Evolutionary conservation across 1,139 yeast genomes (phyloP).

Genomic region (Magnusiomyces paraingens): DNA sequence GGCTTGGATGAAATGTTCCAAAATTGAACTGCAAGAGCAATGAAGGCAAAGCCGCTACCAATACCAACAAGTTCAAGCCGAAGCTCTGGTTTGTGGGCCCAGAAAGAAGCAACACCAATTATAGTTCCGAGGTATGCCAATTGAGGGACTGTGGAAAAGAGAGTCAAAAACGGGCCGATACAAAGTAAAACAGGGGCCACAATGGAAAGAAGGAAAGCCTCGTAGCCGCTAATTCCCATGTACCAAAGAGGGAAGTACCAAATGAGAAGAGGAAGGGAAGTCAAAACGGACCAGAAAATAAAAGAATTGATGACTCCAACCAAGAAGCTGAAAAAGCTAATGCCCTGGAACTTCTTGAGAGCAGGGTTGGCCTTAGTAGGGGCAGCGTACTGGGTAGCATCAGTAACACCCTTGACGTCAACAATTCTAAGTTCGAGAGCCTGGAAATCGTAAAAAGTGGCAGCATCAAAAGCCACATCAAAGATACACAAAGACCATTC

Average conservation of each 20-base stretch:
- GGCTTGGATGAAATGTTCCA: conserved; percentile 42
- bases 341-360: conserved; percentile 25
- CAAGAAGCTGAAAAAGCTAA: conserved; percentile 25
- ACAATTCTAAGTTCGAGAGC: conserved; percentile 46
- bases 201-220: conserved; percentile 57
- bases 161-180: conserved; percentile 45
- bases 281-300: conserved; percentile 76
- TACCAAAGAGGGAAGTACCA: conserved; percentile 99
- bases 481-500: conserved; percentile 86
- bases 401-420: conserved; percentile 34
- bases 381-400: conserved; percentile 19
- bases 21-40: conserved; percentile 59
- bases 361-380: conserved; percentile 9
- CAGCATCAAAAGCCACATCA: conserved; percentile 79
- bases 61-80: conserved; percentile 60
- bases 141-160: conserved; percentile 47
- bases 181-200: conserved; percentile 52
- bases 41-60: conserved; percentile 59
- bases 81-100: conserved; percentile 57
- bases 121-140: conserved; percentile 51
- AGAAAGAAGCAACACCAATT: conserved; percentile 71
- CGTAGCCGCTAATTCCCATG: conserved; percentile 96
- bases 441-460: conserved; percentile 64
- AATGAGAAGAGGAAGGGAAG: conserved; percentile 75
- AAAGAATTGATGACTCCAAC: conserved; percentile 36